phyloP scores from a whole-genome alignment of 345 rosid species.

The Eucalyptus paniculata region DNA sequence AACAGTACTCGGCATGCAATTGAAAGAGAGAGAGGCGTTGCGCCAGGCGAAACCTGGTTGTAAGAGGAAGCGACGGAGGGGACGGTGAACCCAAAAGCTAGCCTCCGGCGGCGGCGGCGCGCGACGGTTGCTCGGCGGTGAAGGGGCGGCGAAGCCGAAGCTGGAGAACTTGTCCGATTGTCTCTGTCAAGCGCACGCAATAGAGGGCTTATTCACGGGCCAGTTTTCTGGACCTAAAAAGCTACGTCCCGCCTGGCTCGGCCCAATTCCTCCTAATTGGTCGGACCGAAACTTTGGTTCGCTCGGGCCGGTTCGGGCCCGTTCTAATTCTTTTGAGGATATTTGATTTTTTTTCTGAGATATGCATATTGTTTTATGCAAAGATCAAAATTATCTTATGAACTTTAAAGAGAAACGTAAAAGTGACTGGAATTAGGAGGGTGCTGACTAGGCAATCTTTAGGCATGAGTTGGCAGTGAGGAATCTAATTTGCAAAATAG shows the following conservation, averaged over 20 bases:
- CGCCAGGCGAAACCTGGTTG: neutral
- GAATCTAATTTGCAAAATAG: neutral
- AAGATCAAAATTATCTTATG: neutral
- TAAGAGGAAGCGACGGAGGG: neutral
- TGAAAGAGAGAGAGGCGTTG: neutral
- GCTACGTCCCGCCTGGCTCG: neutral
- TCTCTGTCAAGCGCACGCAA: neutral
- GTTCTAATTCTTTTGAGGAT: neutral
- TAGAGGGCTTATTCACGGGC: neutral
- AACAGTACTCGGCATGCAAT: neutral
- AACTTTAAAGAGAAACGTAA: neutral
- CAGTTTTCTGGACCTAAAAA: neutral
- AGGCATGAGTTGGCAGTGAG: neutral
- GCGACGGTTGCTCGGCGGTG: neutral
- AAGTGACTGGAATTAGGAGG: neutral
- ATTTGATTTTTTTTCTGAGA: neutral
- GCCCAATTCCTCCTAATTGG: neutral
- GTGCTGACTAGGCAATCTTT: neutral
- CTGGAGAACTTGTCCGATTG: neutral
- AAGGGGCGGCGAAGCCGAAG: neutral
- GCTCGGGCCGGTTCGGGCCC: neutral
- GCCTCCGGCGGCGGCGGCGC: neutral
- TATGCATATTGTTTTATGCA: neutral
- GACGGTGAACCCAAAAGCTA: neutral
- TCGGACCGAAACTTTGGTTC: neutral